Base-by-base conservation (phyloP, 78 protist genomes). In the Pigoraptor vietnamica region DNA sequence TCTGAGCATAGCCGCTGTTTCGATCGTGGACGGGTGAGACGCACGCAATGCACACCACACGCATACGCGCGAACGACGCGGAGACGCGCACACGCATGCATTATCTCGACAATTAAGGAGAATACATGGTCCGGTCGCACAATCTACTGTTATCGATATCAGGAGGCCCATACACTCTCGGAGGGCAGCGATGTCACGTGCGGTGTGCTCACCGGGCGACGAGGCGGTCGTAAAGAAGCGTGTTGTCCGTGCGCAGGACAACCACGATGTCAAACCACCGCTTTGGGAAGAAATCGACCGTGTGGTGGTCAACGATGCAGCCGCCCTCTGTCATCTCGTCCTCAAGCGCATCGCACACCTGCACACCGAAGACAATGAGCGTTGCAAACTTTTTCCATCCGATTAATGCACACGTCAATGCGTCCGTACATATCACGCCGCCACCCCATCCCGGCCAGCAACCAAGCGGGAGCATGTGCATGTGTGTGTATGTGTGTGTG, bases 231-330 rank as follows among this genome's bases (percentile, higher is more conserved):
- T 90, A 92, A 32, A 97, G 95, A 19, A 24, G 0, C 24, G 88
- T 25, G 91, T 86, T 97, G 86, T 92, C 94, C 37, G 98, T 33
- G 37, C 97, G 89, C 84, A 98, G 94, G 14, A 96, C 97, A 21
- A 98, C 87, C 37, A 98, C 98, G 34, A 95, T 87, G 55, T 96
- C 96, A 81, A 98, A 97, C 98, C 98, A 97, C 19, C 99, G 81
- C 91, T 97, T 97, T 21, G 99, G 99, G 91, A 98, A 97, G 86
- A 95, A 87, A 39, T 96, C 98, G 89, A 95, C 95, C 14, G 94
- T 32, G 81, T 97, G 98, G 90, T 93, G 95, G 90, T 98, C 99
- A 19, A 98, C 97, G 0, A 98, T 55, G 24, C 1, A 0, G 86
- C 97, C 98, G 24, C 98, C 98, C 6, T 2, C 67, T 0, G 9